phyloP scores from a whole-genome alignment of 345 rosid genomes.

The Hirschfeldia incana region DNA sequence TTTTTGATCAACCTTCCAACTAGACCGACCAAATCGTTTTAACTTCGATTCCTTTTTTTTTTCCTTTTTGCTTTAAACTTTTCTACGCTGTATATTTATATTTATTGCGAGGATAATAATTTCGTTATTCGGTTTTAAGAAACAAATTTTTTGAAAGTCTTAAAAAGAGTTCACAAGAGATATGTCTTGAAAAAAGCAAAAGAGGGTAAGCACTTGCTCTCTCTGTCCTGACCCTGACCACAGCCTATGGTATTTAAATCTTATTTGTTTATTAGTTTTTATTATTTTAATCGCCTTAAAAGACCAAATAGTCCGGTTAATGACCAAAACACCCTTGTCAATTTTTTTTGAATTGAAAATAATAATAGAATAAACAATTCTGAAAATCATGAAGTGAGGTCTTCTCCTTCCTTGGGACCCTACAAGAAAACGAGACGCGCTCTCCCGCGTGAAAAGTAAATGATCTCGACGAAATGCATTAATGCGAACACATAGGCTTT shows the following conservation, averaged over 20 bases:
- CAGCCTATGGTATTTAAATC: conserved; percentile 16
- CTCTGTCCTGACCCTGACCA: conserved; percentile 44
- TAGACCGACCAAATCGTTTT: conserved; percentile 37
- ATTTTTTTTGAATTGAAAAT: background rate
- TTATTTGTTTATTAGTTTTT: conserved; percentile 6
- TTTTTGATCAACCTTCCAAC: conserved; percentile 27
- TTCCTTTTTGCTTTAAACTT: conserved; percentile 26
- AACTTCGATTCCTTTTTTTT: conserved; percentile 28
- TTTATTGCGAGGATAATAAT: background rate
- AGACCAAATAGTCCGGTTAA: conserved; percentile 6
- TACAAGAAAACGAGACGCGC: conserved; percentile 38
- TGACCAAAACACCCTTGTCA: conserved; percentile 29
- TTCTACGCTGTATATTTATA: conserved; percentile 18
- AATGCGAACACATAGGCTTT: background rate
- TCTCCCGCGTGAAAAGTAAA: conserved; percentile 41
- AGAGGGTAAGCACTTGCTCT: conserved; percentile 37
- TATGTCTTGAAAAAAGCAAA: conserved; percentile 36
- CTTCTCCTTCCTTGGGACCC: conserved; percentile 42
- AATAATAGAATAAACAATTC: background rate
- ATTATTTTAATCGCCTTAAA: background rate
- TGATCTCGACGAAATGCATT: conserved; percentile 26
- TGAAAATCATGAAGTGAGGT: conserved; percentile 31
- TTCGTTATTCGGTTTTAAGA: background rate
- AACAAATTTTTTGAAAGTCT: background rate
- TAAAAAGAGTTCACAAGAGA: conserved; percentile 35